Base-by-base conservation (phyloP, 2,329 filamentous ascomycete genomes). In the Aspergillus fumigatiaffinis region DNA sequence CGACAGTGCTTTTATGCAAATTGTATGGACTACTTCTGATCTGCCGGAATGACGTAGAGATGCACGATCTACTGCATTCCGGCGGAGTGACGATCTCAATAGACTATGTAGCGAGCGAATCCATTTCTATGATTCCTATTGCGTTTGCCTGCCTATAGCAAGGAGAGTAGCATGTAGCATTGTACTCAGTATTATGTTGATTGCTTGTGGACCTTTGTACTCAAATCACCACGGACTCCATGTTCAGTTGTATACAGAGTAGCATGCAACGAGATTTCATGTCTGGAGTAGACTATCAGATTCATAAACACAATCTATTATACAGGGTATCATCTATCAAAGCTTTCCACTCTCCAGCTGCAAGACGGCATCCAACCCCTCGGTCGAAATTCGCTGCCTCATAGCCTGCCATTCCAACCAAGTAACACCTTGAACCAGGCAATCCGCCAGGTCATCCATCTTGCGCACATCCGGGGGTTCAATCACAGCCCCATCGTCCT, bases 391-490 rank as follows among this genome's bases (percentile, higher is more conserved):
- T 14, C 63, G 57, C 42, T 68, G 64, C 46, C 69, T 64, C 67
- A 70, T 73, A 8, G 59, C 67, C 68, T 91, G 84, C 91, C 91
- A 95, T 59, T 86, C 80, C 41, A 91, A 73, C 86, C 89, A 93
- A 2, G 89, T 87, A 57, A 91, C 79, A 2, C 86, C 91, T 71
- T 95, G 91, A 54, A 94, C 71, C 26, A 94, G 75, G 69, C 87
- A 89, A 76, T 95, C 91, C 0, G 90, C 88, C 51, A 95, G 74
- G 76, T 95, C 91, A 72, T 95, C 91, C 53, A 93, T 72, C 73
- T 94, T 94, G n/a, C 67, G 28, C 20, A 53, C 54, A 60, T 68
- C 54, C 49, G 57, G 49, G 38, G 12, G 48, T 62, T 68, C 53
- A 46, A 20, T 14, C 20, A 63, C 66, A 55, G 49, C 35, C 38